Conservation (phyloP, 139 green algal genomes). For the Coccomyxa sp. region DNA sequence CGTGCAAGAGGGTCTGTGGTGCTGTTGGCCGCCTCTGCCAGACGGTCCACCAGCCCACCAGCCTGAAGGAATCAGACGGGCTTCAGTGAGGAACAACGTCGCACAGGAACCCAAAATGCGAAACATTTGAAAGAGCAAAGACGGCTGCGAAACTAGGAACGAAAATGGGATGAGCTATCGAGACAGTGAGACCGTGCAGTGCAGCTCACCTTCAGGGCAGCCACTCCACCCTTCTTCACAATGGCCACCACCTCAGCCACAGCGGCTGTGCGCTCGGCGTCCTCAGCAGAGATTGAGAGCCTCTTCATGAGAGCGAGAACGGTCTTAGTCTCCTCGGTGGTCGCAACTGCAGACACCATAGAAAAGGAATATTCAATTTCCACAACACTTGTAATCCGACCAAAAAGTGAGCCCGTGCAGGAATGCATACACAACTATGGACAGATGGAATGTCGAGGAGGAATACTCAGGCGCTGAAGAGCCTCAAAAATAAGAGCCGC, state of each 20-base stretch:
- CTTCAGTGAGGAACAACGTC: background rate
- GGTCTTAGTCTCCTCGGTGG: background rate
- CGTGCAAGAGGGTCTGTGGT: slow-evolving; percentile 16
- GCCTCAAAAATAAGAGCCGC: too few relatives aligned
- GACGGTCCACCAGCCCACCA: background rate
- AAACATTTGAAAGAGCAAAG: background rate
- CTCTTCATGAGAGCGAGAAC: background rate
- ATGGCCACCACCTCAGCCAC: slow-evolving; percentile 10
- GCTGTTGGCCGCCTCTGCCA: background rate
- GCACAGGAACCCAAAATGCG: background rate
- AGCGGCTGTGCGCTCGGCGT: slow-evolving; percentile 13
- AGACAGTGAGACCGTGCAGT: background rate
- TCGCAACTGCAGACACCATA: background rate
- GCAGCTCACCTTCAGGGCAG: slow-evolving; percentile 7
- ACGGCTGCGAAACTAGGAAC: background rate
- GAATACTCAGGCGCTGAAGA: too few relatives aligned
- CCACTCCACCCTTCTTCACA: slow-evolving; percentile 3
- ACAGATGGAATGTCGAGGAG: too few relatives aligned
- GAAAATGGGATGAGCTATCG: background rate
- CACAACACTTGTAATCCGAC: background rate
- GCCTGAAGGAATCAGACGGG: background rate
- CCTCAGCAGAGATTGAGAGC: background rate
- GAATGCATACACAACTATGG: too few relatives aligned
- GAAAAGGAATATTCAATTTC: background rate
- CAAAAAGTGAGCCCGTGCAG: too few relatives aligned